phyloP scores from a whole-genome alignment of 805 yeast species.

The Sungouiozyma ichnusensis region DNA sequence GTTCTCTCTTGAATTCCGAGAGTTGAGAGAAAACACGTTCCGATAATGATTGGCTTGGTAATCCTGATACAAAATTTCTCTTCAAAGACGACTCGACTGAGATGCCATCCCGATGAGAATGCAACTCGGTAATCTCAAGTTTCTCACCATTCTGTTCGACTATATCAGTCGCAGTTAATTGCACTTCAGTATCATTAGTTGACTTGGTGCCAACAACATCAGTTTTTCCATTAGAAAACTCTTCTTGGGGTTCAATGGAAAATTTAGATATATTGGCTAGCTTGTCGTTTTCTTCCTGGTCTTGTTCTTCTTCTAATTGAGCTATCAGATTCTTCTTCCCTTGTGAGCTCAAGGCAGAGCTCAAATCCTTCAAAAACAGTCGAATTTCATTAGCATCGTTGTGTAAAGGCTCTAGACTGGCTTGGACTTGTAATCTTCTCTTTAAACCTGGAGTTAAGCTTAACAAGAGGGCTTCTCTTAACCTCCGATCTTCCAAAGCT shows the following conservation, averaged over 20 bases:
- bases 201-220: too few species aligned
- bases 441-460: slow-evolving; percentile 17
- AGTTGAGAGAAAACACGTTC: slow-evolving; percentile 10
- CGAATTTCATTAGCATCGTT: slow-evolving; percentile 14
- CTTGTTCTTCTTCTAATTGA: slow-evolving; percentile 1
- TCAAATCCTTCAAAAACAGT: slow-evolving; percentile 16
- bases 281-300: not conserved
- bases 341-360: slow-evolving; percentile 15
- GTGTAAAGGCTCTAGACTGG: slow-evolving; percentile 5
- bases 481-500: slow-evolving; percentile 16
- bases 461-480: slow-evolving; percentile 12
- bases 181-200: too few species aligned
- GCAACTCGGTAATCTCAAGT: too few species aligned
- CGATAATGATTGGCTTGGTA: slow-evolving; percentile 3
- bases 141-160: too few species aligned
- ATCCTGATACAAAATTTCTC: not conserved
- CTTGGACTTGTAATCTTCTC: slow-evolving; percentile 6
- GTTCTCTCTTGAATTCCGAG: slow-evolving; percentile 4
- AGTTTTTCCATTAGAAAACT: not conserved
- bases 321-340: slow-evolving; percentile 6
- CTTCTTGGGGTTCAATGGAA: not conserved
- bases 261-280: not conserved
- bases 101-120: too few species aligned
- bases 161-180: too few species aligned
- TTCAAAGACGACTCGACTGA: not conserved